Base-by-base conservation (phyloP, 2,329 filamentous ascomycete species). In the Alternaria metachromatica region DNA sequence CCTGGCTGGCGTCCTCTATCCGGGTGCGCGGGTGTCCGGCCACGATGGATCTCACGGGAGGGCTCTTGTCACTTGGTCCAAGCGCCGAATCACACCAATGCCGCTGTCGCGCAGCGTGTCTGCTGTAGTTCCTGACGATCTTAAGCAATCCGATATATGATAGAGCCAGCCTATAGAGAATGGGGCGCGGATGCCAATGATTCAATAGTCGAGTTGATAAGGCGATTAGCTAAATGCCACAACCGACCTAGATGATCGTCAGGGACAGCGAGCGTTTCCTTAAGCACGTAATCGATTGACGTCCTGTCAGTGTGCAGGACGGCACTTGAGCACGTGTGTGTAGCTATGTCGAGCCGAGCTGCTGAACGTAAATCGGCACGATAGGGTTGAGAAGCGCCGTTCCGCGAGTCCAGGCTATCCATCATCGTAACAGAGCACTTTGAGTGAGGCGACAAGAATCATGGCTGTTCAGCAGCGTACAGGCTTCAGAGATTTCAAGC, bases 21-120 rank as follows among this genome's bases (percentile, higher is more conserved):
- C 30, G 43, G 55, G 55, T 48, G 30, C 45, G 51, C 25, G 54
- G 43, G 28, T n/a, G 41, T 21, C 54, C 55, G 55, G 55, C 41
- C 25, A 43, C 48, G 25, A 58, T 8, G 28, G 20, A 33, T n/a
- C 21, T 48, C 23, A 25, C 30, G 30, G 49, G 33, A 37, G 25
- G 18, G 23, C 43, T 18, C 56, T 8, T 51, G 30, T 33, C 48
- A 15, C 20, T 9, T 48, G 55, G 15, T 49, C 12, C 13, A 48
- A 43, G 49, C 37, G 43, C 15, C 25, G 23, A 33, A 48, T 61
- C 18, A 57, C 25, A 28, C 45, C 53, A 21, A 33, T 57, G 49
- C 45, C 25, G 53, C 25, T 23, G 58, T 41, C 44, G 33, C 33
- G 44, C 53, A 33, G 53, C 37, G 20, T 25, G 37, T 48, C 33